phyloP scores from a whole-genome alignment of 2,329 filamentous ascomycete genomes.

The Phyllosticta citribraziliensis region DNA sequence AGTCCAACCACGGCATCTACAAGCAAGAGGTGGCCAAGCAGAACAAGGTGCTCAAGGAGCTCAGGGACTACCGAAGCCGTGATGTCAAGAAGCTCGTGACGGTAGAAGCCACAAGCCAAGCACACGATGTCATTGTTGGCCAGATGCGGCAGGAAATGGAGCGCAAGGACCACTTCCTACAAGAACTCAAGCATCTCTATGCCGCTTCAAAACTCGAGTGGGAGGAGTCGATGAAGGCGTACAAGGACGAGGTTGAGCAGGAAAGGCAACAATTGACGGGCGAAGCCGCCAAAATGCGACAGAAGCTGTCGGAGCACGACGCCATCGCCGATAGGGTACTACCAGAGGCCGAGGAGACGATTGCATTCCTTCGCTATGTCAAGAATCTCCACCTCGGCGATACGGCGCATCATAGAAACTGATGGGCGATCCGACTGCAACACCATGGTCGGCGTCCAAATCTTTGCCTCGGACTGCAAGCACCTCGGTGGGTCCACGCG shows the following conservation, averaged over 20 bases:
- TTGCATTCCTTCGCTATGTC: slow-evolving; percentile 9
- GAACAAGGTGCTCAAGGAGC: not conserved
- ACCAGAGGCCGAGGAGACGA: slow-evolving; percentile 5
- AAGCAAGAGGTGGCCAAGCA: slow-evolving; percentile 6
- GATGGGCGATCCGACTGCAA: not conserved
- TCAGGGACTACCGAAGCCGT: not conserved
- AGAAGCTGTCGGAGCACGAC: not conserved
- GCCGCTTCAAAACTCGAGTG: not conserved
- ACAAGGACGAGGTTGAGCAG: slow-evolving; percentile 3
- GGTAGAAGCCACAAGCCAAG: not conserved
- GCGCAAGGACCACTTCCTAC: not conserved
- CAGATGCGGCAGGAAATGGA: slow-evolving; percentile 7
- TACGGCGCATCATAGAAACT: not conserved
- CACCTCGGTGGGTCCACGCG: not conserved
- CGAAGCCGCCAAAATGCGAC: not conserved
- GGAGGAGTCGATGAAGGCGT: slow-evolving; percentile 1
- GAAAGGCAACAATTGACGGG: not conserved
- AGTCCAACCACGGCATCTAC: slow-evolving; percentile 1
- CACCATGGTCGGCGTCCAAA: not conserved
- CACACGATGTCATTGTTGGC: slow-evolving; percentile 5
- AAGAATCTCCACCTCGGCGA: slow-evolving; percentile 3
- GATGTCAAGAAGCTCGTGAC: not conserved
- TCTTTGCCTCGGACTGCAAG: not conserved
- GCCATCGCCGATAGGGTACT: slow-evolving; percentile 2
- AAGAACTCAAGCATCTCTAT: not conserved